These are phyloP conservation scores for Claviceps arundinis DNA, from an alignment of 2,329 filamentous ascomycete species.

Conservation along the genomic window DNA sequence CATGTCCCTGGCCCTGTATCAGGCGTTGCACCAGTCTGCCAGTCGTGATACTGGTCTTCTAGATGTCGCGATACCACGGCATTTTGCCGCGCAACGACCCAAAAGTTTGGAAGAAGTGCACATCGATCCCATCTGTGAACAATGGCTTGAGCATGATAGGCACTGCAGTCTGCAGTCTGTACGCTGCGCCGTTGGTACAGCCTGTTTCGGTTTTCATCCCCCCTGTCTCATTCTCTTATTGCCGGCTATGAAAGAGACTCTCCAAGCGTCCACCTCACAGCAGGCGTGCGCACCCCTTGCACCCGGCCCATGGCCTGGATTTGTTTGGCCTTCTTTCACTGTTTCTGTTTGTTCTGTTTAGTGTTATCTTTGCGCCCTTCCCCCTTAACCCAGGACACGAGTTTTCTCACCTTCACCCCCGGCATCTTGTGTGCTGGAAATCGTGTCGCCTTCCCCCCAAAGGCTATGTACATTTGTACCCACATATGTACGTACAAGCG, in stretches of 20 bases:
- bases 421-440: background rate
- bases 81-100: background rate
- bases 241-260: background rate
- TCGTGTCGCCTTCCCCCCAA: background rate
- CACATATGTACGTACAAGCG: background rate
- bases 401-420: background rate
- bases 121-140: background rate
- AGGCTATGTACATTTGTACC: background rate
- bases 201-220: background rate
- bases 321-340: background rate
- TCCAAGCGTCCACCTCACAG: conserved; percentile 1
- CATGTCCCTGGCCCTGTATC: background rate
- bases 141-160: background rate
- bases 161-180: background rate
- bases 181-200: background rate
- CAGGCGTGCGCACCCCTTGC: conserved; percentile 8
- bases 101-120: background rate
- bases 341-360: background rate
- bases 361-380: background rate
- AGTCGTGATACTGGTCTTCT: background rate
- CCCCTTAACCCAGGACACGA: background rate
- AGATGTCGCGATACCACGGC: background rate
- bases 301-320: conserved; percentile 8
- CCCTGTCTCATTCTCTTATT: background rate
- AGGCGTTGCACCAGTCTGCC: background rate